Evolutionary conservation across 768 basidiomycete genomes (phyloP).

Genomic region (Calvatia gigantea): DNA sequence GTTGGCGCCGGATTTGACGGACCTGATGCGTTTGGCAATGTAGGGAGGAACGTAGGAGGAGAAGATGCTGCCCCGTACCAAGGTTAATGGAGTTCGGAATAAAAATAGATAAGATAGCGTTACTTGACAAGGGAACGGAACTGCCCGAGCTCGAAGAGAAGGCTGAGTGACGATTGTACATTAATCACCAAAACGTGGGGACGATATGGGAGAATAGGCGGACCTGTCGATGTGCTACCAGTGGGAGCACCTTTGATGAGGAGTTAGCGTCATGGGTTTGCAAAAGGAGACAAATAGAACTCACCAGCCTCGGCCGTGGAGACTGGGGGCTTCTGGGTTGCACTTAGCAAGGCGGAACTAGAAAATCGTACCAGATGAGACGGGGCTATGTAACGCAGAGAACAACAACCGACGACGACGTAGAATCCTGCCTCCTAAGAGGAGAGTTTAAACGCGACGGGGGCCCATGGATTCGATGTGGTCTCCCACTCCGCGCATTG

Average conservation of each 20-base stretch:
- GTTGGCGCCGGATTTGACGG: background rate
- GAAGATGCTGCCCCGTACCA: background rate
- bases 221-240: background rate
- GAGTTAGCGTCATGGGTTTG: background rate
- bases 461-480: background rate
- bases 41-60: background rate
- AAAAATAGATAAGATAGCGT: background rate
- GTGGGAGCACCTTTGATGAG: background rate
- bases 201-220: background rate
- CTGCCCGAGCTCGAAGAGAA: background rate
- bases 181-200: background rate
- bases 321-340: background rate
- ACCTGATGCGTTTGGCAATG: background rate
- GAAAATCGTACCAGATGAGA: background rate
- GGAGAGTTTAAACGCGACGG: background rate
- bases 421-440: background rate
- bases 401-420: background rate
- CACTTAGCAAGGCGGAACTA: background rate
- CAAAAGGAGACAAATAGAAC: background rate
- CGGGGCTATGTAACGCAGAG: background rate
- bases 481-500: background rate
- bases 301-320: background rate
- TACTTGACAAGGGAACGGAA: background rate
- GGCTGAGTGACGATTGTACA: background rate
- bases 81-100: background rate